Conservation (phyloP, 108 stramenopile genomes). For the Cyclotella atomus region DNA sequence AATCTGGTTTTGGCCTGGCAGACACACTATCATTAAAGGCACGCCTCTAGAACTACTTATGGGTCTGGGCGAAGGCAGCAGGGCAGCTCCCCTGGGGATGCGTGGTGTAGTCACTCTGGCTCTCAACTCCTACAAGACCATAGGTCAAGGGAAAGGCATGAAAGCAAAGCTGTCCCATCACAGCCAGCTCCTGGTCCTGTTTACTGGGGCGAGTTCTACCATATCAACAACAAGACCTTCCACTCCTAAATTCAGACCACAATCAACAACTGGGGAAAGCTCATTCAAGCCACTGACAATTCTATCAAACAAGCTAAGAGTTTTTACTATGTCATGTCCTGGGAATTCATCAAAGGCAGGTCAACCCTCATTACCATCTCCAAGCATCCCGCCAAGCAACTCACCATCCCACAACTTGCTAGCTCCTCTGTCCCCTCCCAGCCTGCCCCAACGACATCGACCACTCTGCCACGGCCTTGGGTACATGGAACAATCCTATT, state of each 20-base stretch:
- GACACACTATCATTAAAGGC: neutral
- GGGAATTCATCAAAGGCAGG: constrained; percentile 6
- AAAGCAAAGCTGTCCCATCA: neutral
- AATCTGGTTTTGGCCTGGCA: neutral
- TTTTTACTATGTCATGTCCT: neutral
- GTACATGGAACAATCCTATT: neutral
- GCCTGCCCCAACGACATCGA: neutral
- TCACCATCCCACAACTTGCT: neutral
- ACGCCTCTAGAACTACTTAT: neutral
- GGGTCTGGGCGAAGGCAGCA: neutral
- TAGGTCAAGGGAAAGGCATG: neutral
- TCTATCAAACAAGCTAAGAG: neutral
- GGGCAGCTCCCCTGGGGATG: neutral
- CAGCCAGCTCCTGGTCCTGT: neutral
- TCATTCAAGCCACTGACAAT: neutral
- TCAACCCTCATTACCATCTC: neutral
- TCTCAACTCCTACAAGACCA: neutral
- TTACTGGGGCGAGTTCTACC: neutral
- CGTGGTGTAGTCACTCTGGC: neutral
- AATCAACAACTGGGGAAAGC: neutral
- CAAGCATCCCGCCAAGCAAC: neutral
- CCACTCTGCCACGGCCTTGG: neutral
- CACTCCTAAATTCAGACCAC: neutral
- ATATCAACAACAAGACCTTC: neutral
- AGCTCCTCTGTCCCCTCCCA: neutral